Conservation (phyloP, 495 filamentous ascomycete species). For the Clavariopsis aquatica region DNA sequence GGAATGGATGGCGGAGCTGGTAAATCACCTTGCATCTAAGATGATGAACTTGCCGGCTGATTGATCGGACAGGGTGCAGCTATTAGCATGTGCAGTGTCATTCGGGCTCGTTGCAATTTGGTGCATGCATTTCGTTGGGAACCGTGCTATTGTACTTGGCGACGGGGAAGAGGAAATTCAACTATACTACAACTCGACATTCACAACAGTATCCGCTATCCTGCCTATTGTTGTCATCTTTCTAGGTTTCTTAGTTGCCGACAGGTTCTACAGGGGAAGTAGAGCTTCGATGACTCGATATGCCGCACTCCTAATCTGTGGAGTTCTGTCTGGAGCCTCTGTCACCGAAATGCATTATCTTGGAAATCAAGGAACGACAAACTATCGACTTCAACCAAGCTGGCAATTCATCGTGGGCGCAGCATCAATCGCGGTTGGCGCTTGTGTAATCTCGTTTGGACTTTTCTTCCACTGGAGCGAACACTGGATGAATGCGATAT, state of each 20-base stretch:
- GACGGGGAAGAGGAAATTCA: conserved; percentile 62
- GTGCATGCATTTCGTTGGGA: conserved; percentile 86
- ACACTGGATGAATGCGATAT: conserved; percentile 78
- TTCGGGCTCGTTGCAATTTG: conserved; percentile 86
- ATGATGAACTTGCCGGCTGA: neutral
- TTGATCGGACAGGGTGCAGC: conserved; percentile 59
- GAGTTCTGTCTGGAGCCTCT: conserved; percentile 66
- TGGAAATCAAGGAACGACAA: conserved; percentile 77
- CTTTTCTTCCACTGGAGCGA: conserved; percentile 77
- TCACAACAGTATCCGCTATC: conserved; percentile 77
- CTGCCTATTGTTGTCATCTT: conserved; percentile 74
- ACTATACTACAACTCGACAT: conserved; percentile 69
- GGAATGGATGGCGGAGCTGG: conserved; percentile 40
- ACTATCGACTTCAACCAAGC: conserved; percentile 66
- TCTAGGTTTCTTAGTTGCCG: conserved; percentile 66
- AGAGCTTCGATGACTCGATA: conserved; percentile 44
- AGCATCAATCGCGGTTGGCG: conserved; percentile 68
- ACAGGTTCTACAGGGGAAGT: conserved; percentile 43
- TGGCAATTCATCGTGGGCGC: conserved; percentile 65
- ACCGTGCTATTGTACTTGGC: conserved; percentile 72
- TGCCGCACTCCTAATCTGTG: conserved; percentile 51
- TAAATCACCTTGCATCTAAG: conserved; percentile 16
- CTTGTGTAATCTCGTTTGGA: conserved; percentile 64
- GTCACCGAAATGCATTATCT: conserved; percentile 92
- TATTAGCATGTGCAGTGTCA: conserved; percentile 67